Evolutionary conservation across 2,329 filamentous ascomycete species (phyloP), one percentile per base, ranked within the genome.

Genomic region (Hypoxylon sp.): DNA sequence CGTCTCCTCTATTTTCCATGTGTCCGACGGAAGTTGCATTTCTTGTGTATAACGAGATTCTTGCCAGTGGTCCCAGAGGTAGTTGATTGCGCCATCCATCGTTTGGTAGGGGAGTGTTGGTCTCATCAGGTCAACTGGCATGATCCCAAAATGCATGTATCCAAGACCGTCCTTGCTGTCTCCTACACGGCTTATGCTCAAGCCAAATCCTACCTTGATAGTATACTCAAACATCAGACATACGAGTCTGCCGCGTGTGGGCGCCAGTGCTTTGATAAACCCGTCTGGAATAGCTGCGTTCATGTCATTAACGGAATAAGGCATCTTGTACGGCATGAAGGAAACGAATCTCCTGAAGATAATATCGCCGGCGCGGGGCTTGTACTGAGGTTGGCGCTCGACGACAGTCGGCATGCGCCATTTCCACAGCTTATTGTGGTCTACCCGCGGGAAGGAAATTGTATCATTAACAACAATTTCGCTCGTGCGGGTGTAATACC

Each of bases 291-390:
- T 37, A 1, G 50, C 35, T 1, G 54, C 61, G 22, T 61, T 48
- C 27, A 66, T 17, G 7, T 4, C 37, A 2, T 59, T 17, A 8
- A 14, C 13, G 17, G 30, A 44, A 22, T 25, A 3, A 44, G 35
- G 40, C 20, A 13, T 31, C 14, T 20, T 7, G 20, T 61, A 53
- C 1, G 30, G 17, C 11, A 61, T 25, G 17, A 44, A 35, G 4
- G 54, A 50, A 1, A 61, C 11, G n/a, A 69, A 54, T 5, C 67
- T 56, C 11, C 67, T 61, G 3, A 69, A n/a, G 5, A 69, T 22
- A 46, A 69, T 64, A 35, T 69, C 67, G 20, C 66, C 55, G 2
- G 27, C 17, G 11, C 25, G 14, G 0, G 66, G 58, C n/a, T 25
- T 27, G 48, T 64, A 66, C 25, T 17, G 13, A 1, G 58, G 66